These are phyloP conservation scores for Ehretia macrophylla DNA, from an alignment of 257 asterid species.

Conservation along the genomic window DNA sequence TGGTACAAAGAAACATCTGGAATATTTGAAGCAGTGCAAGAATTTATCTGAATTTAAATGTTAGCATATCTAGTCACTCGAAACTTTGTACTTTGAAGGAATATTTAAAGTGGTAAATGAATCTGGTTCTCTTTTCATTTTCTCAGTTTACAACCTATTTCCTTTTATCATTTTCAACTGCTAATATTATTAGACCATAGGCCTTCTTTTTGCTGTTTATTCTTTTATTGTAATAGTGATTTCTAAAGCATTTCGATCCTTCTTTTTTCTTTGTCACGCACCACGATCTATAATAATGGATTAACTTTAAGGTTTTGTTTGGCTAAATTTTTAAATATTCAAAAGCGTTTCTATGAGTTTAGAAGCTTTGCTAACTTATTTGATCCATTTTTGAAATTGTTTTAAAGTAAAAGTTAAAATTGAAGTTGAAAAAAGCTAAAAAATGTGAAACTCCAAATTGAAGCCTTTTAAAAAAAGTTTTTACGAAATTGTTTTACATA, in stretches of 20 bases:
- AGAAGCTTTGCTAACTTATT: too few relatives aligned
- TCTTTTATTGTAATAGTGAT: too few relatives aligned
- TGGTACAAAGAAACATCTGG: conserved; percentile 26
- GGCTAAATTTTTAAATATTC: too few relatives aligned
- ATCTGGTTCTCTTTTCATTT: conserved; percentile 37
- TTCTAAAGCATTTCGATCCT: too few relatives aligned
- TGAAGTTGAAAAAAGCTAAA: too few relatives aligned
- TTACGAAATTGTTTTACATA: too few relatives aligned
- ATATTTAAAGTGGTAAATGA: conserved; percentile 24
- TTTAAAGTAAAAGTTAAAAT: too few relatives aligned
- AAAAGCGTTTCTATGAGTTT: too few relatives aligned
- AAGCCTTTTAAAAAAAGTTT: too few relatives aligned
- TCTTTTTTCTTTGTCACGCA: neutral
- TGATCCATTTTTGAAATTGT: too few relatives aligned
- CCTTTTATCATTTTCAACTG: neutral
- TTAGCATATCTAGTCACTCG: conserved; percentile 19
- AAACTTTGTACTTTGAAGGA: conserved; percentile 29
- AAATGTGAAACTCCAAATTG: too few relatives aligned
- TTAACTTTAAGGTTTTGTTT: neutral
- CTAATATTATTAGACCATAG: conserved; percentile 3
- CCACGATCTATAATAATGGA: neutral
- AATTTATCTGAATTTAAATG: neutral
- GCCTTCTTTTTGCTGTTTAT: neutral
- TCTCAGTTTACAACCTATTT: neutral
- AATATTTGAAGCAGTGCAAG: conserved; percentile 22